Evolutionary conservation across 768 basidiomycete species (phyloP), one percentile per base, ranked within the genome.

Genomic region (Omphalotus guepiniiformis): DNA sequence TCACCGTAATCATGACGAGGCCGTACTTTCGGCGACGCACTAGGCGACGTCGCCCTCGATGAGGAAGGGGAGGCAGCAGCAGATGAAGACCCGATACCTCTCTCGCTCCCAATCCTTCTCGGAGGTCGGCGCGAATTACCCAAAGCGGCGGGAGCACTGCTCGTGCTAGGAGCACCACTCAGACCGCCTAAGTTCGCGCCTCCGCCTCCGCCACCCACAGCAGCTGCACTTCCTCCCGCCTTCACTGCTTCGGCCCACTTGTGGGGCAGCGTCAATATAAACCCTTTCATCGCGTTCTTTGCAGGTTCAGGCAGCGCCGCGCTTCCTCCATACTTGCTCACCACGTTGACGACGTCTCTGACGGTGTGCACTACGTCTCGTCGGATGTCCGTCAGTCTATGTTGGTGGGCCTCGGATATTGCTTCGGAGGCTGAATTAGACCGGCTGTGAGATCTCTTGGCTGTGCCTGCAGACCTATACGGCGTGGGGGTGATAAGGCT

Each of bases 321-420:
- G 0, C 85, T 78, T 8, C 93, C 93, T 0, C 92, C 87, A 53
- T 93, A 92, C 51, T 82, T 86, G 48, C 78, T 82, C 15, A 94
- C 83, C 13, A 94, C 85, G 48, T 89, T 87, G 12, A 95, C 91
- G 15, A 92, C 91, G 58, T 92, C 85, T 28, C 89, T 80, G 47
- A 95, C 82, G 23, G 93, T 95, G 36, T 85, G 78, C n/a, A 94
- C 86, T 28, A 95, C 79, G 58, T 94, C 90, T 25, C 76, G 73
- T 36, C 90, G 85, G 36, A 91, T 83, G 37, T 81, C 74, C 0
- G 78, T 72, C 21, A 95, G 73, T n/a, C 83, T 86, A 29, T 74
- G 82, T 64, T 80, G 71, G 53, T 78, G 87, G 22, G 65, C 70
- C 6, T 68, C 62, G 1, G 58, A 56, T 15, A 58, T 47, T n/a